Percentiles rank a stretch among this genome's conserved stretches.
Evolutionary conservation across 164 flowering plant species (phyloP).

Genomic region (Sextonia rubra): DNA sequence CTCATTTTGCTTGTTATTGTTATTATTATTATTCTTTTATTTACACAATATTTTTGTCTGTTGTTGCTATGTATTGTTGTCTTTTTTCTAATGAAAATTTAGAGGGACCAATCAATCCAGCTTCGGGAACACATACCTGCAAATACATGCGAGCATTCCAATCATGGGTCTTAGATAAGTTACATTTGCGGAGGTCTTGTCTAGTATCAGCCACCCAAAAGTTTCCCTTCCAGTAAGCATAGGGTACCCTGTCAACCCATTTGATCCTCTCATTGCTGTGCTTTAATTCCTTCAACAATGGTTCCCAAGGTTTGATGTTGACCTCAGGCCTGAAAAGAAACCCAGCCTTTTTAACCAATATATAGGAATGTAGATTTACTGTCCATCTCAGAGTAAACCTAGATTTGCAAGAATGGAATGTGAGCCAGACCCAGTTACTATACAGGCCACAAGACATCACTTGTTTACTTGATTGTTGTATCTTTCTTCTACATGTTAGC

Average conservation of each 20-base stretch:
- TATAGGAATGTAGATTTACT: too few relatives aligned
- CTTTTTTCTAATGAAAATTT: too few relatives aligned
- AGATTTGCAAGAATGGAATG: too few relatives aligned
- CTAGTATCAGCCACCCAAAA: slow-evolving; percentile 24
- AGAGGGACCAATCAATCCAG: too few relatives aligned
- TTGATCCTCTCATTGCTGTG: slow-evolving; percentile 35
- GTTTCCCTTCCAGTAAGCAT: slow-evolving; percentile 77
- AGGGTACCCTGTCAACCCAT: slow-evolving; percentile 59
- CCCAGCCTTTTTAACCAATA: not conserved
- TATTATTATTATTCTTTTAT: too few relatives aligned
- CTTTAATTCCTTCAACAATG: slow-evolving; percentile 28
- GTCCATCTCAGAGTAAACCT: not conserved
- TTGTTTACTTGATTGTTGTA: too few relatives aligned
- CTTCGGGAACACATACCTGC: slow-evolving; percentile 24
- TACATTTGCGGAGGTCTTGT: slow-evolving; percentile 41
- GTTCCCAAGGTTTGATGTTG: slow-evolving; percentile 59
- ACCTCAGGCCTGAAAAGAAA: slow-evolving; percentile 47
- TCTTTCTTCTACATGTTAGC: too few relatives aligned
- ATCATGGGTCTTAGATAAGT: slow-evolving; percentile 32
- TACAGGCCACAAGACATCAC: too few relatives aligned
- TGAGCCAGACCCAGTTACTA: too few relatives aligned
- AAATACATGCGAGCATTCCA: slow-evolving; percentile 47
- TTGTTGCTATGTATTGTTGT: too few relatives aligned
- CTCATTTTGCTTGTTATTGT: too few relatives aligned
- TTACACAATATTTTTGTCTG: too few relatives aligned